Conservation (phyloP, 768 basidiomycete species). For the Cystofilobasidium bisporidii region DNA sequence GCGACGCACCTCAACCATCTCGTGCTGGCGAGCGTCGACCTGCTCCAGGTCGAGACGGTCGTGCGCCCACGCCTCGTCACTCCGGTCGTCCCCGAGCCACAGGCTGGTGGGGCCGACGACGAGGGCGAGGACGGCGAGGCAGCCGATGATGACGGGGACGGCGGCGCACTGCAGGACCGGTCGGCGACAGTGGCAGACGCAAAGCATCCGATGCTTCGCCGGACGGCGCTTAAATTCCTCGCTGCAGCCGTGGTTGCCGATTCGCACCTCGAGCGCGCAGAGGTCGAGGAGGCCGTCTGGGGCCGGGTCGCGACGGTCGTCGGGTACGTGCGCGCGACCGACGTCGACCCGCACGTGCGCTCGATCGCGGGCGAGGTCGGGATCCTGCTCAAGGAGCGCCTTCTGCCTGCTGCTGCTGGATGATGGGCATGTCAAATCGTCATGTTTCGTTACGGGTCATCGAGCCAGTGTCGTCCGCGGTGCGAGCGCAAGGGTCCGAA, state of each 20-base stretch:
- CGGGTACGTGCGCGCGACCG: slow-evolving; percentile 59
- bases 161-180: slow-evolving; percentile 20
- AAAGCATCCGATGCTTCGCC: slow-evolving; percentile 68
- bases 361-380: slow-evolving; percentile 69
- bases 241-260: slow-evolving; percentile 54
- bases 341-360: slow-evolving; percentile 60
- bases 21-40: slow-evolving; percentile 59
- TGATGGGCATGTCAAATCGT: neutral
- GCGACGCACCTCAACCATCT: slow-evolving; percentile 57
- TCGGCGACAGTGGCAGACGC: slow-evolving; percentile 45
- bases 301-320: slow-evolving; percentile 54
- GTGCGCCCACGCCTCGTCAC: slow-evolving; percentile 6
- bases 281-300: slow-evolving; percentile 38
- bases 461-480: no score
- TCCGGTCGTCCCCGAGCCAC: neutral
- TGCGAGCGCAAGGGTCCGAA: no score
- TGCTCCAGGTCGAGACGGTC: slow-evolving; percentile 47
- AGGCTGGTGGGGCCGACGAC: neutral
- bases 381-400: slow-evolving; percentile 6
- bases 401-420: neutral
- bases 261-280: slow-evolving; percentile 39
- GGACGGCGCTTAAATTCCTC: slow-evolving; percentile 78
- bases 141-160: slow-evolving; percentile 4
- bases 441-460: neutral
- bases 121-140: slow-evolving; percentile 33